phyloP scores from a whole-genome alignment of 2,329 filamentous ascomycete species.

The Daldinia sp. region DNA sequence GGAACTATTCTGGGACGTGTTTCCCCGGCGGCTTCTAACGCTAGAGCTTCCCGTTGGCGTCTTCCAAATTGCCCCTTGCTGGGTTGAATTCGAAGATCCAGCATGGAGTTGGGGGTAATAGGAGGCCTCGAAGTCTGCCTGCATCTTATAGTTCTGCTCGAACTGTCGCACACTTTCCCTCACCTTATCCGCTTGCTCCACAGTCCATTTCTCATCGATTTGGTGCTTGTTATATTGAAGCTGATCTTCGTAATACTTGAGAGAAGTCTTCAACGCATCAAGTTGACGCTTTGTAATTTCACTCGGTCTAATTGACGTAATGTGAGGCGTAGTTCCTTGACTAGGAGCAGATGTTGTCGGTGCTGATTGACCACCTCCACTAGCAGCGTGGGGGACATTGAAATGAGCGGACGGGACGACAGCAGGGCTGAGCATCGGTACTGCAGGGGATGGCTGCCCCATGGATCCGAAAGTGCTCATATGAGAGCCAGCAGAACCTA shows the following conservation, averaged over 20 bases:
- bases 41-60: conserved; percentile 43
- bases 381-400: conserved; percentile 1
- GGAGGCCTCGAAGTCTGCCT: conserved; percentile 56
- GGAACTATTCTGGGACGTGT: conserved; percentile 38
- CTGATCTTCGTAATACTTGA: conserved; percentile 66
- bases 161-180: conserved; percentile 59
- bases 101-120: conserved; percentile 52
- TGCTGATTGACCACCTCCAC: conserved; percentile 2
- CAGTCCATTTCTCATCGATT: conserved; percentile 64
- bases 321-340: conserved; percentile 49
- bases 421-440: conserved; percentile 27
- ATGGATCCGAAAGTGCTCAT: conserved; percentile 29
- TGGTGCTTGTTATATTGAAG: conserved; percentile 69
- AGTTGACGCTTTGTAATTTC: conserved; percentile 69
- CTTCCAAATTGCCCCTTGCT: conserved; percentile 21
- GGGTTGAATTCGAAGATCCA: conserved; percentile 32
- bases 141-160: conserved; percentile 59
- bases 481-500: conserved; percentile 29
- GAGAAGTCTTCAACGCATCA: conserved; percentile 57
- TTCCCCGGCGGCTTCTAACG: conserved; percentile 37
- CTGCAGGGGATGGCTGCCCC: conserved; percentile 27
- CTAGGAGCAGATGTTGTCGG: conserved; percentile 29
- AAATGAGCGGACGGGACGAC: conserved; percentile 21
- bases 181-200: conserved; percentile 53
- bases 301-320: conserved; percentile 67